A percentile compares a stretch with the other conserved stretches of the same genome.
These are phyloP conservation scores for Puccinellia tenuiflora DNA, from an alignment of 176 grass and related monocot species.

Conservation along the genomic window DNA sequence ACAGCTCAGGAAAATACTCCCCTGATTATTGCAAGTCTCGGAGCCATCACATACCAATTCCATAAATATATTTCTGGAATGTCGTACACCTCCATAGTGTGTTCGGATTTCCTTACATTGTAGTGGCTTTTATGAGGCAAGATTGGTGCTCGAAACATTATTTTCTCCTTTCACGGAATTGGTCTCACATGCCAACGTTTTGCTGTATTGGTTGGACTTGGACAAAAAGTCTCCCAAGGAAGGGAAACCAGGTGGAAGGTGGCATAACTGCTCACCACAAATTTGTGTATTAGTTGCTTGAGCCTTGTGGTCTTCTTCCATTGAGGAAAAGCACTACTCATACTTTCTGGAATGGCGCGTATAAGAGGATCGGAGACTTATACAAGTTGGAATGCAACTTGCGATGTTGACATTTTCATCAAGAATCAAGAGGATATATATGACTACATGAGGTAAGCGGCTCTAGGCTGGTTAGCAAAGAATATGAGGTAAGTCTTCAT, in stretches of 20 bases:
- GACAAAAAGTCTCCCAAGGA: not conserved
- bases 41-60: too few species aligned
- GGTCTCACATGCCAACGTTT: not conserved
- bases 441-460: not conserved
- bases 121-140: too few species aligned
- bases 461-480: not conserved
- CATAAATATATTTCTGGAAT: too few species aligned
- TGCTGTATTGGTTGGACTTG: not conserved
- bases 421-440: not conserved
- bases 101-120: too few species aligned
- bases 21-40: too few species aligned
- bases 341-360: not conserved
- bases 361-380: not conserved
- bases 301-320: not conserved
- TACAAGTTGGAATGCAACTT: slow-evolving; percentile 1
- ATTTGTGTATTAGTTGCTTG: not conserved
- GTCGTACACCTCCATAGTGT: too few species aligned
- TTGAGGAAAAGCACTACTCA: not conserved
- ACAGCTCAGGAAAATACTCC: too few species aligned
- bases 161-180: not conserved
- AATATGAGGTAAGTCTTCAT: too few species aligned
- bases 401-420: not conserved
- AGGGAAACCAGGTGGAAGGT: not conserved
- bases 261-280: not conserved
- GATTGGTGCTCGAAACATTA: too few species aligned